A percentile compares a stretch with the other conserved stretches of the same genome.
Conservation (phyloP, 2,329 filamentous ascomycete species). For the Graphilbum fragrans region DNA sequence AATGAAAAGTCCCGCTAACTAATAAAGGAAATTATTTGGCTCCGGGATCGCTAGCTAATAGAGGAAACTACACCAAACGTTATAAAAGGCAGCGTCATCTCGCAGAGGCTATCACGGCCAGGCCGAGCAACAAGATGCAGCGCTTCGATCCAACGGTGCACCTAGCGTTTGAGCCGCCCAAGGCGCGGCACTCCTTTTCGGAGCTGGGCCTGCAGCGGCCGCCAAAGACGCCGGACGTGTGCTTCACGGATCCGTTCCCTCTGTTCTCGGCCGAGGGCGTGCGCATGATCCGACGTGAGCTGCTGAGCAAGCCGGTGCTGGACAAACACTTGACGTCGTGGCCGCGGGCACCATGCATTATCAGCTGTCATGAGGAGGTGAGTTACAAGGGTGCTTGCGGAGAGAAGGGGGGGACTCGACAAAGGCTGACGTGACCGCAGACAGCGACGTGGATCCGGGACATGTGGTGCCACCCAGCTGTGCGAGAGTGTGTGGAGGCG, state of each 20-base stretch:
- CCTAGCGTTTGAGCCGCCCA: background rate
- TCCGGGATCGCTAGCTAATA: too few relatives aligned
- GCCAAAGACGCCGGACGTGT: background rate
- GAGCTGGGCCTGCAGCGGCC: background rate
- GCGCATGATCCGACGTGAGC: background rate
- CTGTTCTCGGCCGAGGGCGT: constrained; percentile 1
- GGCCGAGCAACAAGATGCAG: background rate
- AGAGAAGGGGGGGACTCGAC: background rate
- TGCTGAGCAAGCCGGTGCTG: constrained; percentile 1
- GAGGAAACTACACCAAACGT: too few relatives aligned
- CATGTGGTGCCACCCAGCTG: constrained; percentile 1
- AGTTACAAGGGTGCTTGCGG: background rate
- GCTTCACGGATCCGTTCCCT: background rate
- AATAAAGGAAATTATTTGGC: too few relatives aligned
- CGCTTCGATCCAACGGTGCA: background rate
- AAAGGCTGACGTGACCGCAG: background rate
- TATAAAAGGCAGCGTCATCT: too few relatives aligned
- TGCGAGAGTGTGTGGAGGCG: background rate
- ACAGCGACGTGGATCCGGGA: constrained; percentile 1
- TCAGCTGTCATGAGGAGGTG: constrained; percentile 1
- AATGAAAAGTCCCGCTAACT: too few relatives aligned
- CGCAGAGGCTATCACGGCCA: too few relatives aligned
- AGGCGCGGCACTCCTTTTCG: background rate
- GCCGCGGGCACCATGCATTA: constrained; percentile 1
- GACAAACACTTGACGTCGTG: constrained; percentile 1